A percentile compares a stretch with the other conserved stretches of the same genome.
These are phyloP conservation scores for Cryptococcus amylolentus DNA, from an alignment of 1,284 basidiomycete species.

Conservation along the genomic window DNA sequence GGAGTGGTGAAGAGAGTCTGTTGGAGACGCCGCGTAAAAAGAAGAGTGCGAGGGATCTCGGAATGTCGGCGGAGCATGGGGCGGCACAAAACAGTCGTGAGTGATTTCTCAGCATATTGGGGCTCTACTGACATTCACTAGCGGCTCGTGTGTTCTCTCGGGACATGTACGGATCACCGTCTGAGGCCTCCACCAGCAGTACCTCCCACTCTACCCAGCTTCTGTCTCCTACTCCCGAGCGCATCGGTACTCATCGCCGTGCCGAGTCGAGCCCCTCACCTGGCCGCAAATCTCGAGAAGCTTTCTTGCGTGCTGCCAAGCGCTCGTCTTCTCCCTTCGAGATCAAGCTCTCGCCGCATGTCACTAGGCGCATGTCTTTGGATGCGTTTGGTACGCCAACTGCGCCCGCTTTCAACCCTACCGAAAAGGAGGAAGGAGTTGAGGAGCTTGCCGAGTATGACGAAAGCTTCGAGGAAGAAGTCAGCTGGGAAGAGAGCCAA, in stretches of 20 bases:
- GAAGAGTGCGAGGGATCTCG: slow-evolving; percentile 18
- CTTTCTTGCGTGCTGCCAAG: slow-evolving; percentile 13
- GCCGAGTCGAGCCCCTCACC: slow-evolving; percentile 16
- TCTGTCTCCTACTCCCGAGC: not conserved
- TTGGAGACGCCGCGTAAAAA: slow-evolving; percentile 28
- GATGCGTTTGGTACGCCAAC: slow-evolving; percentile 33
- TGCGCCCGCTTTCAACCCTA: not conserved
- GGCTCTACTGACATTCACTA: not conserved
- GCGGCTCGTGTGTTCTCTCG: slow-evolving; percentile 34
- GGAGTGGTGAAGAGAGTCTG: slow-evolving; percentile 14
- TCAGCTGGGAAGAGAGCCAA: not conserved
- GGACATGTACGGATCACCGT: slow-evolving; percentile 21
- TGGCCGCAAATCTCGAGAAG: slow-evolving; percentile 3
- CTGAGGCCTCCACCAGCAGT: not conserved
- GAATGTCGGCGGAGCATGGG: slow-evolving; percentile 18
- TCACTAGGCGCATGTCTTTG: slow-evolving; percentile 36
- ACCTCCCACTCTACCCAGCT: not conserved
- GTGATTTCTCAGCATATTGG: no score
- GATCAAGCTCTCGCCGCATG: slow-evolving; percentile 31
- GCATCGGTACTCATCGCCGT: slow-evolving; percentile 7
- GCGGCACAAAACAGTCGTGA: slow-evolving; percentile 24
- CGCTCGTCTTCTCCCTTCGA: slow-evolving; percentile 37
- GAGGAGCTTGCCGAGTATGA: slow-evolving; percentile 9
- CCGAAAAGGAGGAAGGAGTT: slow-evolving; percentile 6
- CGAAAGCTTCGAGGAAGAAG: not conserved